Conservation (phyloP, 495 filamentous ascomycete species). For the Staphylotrichum tortipilum region DNA sequence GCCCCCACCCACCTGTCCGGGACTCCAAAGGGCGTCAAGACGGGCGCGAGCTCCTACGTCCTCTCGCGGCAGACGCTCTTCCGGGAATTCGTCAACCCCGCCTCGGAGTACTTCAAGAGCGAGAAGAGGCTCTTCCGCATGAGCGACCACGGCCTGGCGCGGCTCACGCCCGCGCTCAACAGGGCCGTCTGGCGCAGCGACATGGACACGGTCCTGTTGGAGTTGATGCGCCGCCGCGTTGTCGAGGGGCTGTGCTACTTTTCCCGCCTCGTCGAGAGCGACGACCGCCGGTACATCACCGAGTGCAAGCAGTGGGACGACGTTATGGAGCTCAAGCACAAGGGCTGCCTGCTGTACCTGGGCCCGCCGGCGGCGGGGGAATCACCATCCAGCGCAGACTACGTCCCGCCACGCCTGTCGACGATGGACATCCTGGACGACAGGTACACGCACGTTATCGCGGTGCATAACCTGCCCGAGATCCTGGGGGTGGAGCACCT, state of each 20-base stretch:
- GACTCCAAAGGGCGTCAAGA: background rate
- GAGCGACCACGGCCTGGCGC: background rate
- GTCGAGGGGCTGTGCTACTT: slow-evolving; percentile 31
- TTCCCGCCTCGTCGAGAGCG: slow-evolving; percentile 16
- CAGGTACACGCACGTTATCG: slow-evolving; percentile 17
- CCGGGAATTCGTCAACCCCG: background rate
- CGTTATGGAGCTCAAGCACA: slow-evolving; percentile 19
- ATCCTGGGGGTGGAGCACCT: slow-evolving; percentile 33
- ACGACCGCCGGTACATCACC: slow-evolving; percentile 26
- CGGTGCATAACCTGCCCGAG: slow-evolving; percentile 35
- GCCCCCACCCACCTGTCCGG: too few species aligned
- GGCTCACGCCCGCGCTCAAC: slow-evolving; percentile 3
- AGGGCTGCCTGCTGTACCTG: slow-evolving; percentile 33
- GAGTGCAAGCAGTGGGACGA: slow-evolving; percentile 29
- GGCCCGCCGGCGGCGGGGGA: slow-evolving; percentile 16
- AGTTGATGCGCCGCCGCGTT: slow-evolving; percentile 42
- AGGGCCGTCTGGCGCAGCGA: slow-evolving; percentile 52
- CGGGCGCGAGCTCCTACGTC: slow-evolving; percentile 6
- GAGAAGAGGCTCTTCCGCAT: slow-evolving; percentile 6
- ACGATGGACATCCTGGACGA: slow-evolving; percentile 22
- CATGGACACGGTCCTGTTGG: slow-evolving; percentile 55
- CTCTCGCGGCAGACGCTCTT: slow-evolving; percentile 12
- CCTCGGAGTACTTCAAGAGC: background rate
- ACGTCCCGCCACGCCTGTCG: slow-evolving; percentile 18
- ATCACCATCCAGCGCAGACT: too few species aligned